phyloP scores from a whole-genome alignment of 345 rosid genomes.

The Sonneratia alba region DNA sequence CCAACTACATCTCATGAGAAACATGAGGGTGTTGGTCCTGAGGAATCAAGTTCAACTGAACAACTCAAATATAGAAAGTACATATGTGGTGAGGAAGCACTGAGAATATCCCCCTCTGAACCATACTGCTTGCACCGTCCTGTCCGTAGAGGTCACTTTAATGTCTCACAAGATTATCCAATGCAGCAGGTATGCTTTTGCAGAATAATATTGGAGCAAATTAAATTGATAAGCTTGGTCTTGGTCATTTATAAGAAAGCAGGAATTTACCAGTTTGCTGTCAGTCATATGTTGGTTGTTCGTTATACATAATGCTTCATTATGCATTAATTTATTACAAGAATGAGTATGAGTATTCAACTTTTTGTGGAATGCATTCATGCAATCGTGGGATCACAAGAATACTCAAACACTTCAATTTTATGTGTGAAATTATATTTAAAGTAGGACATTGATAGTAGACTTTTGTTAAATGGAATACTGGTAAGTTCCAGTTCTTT shows the following conservation, averaged over 20 bases:
- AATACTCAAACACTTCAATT: background rate
- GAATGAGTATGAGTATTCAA: background rate
- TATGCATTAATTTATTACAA: background rate
- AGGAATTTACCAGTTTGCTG: background rate
- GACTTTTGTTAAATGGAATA: background rate
- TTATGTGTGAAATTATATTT: background rate
- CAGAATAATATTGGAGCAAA: background rate
- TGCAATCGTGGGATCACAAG: background rate
- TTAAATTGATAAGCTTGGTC: background rate
- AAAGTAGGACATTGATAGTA: background rate
- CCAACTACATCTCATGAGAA: constrained; percentile 20
- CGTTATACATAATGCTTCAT: background rate
- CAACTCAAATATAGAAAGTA: constrained; percentile 34
- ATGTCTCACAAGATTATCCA: constrained; percentile 68
- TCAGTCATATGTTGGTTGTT: background rate
- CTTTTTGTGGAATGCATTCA: background rate
- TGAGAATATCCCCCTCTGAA: constrained; percentile 61
- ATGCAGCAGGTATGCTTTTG: constrained; percentile 57
- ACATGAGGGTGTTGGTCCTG: constrained; percentile 23
- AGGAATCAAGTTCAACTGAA: constrained; percentile 31
- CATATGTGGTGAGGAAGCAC: constrained; percentile 86
- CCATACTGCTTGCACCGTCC: constrained; percentile 70
- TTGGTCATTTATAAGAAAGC: background rate
- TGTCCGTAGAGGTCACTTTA: constrained; percentile 88
- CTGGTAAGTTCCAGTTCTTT: background rate